A percentile compares a stretch with the other conserved stretches of the same genome.
Evolutionary conservation across 2,329 filamentous ascomycete genomes (phyloP).

Genomic region (Fonsecaea multimorphosa): DNA sequence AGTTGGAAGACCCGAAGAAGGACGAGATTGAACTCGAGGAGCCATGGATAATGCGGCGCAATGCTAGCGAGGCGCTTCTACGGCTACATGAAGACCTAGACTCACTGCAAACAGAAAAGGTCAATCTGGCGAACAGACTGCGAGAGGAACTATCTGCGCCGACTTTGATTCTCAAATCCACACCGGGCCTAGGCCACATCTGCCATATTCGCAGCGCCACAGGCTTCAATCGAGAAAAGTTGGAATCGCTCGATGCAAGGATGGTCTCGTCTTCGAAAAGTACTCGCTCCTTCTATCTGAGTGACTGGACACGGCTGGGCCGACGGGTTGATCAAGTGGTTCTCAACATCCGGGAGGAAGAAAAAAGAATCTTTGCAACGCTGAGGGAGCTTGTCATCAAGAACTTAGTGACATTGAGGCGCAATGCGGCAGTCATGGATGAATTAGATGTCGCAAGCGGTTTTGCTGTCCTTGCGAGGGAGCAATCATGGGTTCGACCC

Average conservation of each 20-base stretch:
- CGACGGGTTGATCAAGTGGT: constrained; percentile 77
- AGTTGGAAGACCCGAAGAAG: constrained; percentile 41
- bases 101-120: constrained; percentile 65
- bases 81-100: constrained; percentile 72
- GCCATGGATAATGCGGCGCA: constrained; percentile 67
- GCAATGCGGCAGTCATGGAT: constrained; percentile 89
- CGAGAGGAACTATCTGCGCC: constrained; percentile 65
- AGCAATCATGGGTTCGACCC: constrained; percentile 76
- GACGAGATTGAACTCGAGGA: constrained; percentile 54
- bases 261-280: constrained; percentile 79
- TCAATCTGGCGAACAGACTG: constrained; percentile 64
- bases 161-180: constrained; percentile 81
- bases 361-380: constrained; percentile 76
- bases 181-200: constrained; percentile 83
- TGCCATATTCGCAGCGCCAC: constrained; percentile 73
- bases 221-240: constrained; percentile 65
- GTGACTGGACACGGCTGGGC: constrained; percentile 84
- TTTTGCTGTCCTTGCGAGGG: constrained; percentile 77
- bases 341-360: constrained; percentile 79
- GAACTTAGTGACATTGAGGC: constrained; percentile 83
- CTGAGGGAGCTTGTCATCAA: constrained; percentile 77
- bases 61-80: constrained; percentile 70
- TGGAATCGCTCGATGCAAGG: constrained; percentile 52
- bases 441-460: constrained; percentile 90
- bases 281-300: constrained; percentile 81